A percentile compares a stretch with the other conserved stretches of the same genome.
Evolutionary conservation across 495 filamentous ascomycete genomes (phyloP).

Genomic region (Jackrogersella minutella): DNA sequence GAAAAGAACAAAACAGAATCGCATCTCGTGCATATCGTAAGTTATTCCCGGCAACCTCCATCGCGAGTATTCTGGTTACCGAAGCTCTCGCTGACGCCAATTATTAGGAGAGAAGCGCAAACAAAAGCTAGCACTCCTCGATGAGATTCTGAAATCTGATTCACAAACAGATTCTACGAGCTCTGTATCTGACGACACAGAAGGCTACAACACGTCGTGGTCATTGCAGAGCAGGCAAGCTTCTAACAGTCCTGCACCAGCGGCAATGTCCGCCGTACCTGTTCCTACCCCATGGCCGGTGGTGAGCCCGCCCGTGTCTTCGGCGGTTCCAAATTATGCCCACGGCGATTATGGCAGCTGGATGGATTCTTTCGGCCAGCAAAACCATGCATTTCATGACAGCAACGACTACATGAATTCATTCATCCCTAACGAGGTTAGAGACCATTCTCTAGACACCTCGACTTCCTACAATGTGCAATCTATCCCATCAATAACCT

Average conservation of each 20-base stretch:
- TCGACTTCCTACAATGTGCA: conserved; percentile 24
- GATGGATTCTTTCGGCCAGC: conserved; percentile 31
- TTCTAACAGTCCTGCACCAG: conserved; percentile 37
- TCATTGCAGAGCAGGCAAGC: conserved; percentile 33
- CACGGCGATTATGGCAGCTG: conserved; percentile 31
- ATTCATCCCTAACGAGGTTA: conserved; percentile 15
- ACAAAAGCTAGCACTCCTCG: conserved; percentile 47
- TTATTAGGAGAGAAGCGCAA: conserved; percentile 47
- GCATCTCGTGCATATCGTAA: conserved; percentile 48
- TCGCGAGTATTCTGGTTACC: not conserved
- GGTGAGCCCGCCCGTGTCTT: conserved; percentile 29
- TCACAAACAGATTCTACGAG: conserved; percentile 45
- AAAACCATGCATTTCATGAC: conserved; percentile 5
- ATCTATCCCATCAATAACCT: conserved; percentile 32
- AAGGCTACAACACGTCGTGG: conserved; percentile 36
- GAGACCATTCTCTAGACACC: conserved; percentile 20
- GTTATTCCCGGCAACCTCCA: conserved; percentile 11
- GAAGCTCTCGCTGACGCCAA: conserved; percentile 28
- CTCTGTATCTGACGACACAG: conserved; percentile 44
- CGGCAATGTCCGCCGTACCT: conserved; percentile 24
- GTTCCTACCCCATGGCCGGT: conserved; percentile 17
- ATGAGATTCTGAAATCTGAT: conserved; percentile 44
- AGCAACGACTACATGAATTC: conserved; percentile 27
- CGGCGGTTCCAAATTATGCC: conserved; percentile 20
- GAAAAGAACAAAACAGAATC: conserved; percentile 48